Evolutionary conservation across 2,329 filamentous ascomycete species (phyloP).

Genomic region (Microsporum audouinii): DNA sequence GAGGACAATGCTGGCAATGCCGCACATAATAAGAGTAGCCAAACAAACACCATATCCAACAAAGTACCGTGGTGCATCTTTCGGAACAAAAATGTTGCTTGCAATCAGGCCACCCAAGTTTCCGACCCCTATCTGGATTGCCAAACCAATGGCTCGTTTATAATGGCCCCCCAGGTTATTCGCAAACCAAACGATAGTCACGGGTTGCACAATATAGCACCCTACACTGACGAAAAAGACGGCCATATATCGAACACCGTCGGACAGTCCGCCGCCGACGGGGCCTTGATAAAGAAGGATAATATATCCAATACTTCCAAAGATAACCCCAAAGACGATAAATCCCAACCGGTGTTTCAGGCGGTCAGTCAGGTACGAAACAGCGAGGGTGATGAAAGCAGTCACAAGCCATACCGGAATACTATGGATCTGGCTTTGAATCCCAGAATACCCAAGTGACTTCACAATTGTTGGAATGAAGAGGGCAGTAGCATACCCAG

Average conservation of each 20-base stretch:
- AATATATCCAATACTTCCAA: conserved; percentile 27
- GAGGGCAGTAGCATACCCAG: conserved; percentile 21
- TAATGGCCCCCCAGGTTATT: conserved; percentile 43
- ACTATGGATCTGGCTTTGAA: conserved; percentile 30
- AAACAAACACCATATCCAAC: conserved; percentile 11
- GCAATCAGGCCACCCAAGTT: conserved; percentile 26
- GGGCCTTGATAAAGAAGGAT: conserved; percentile 23
- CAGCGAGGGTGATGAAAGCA: conserved; percentile 17
- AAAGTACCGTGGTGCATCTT: neutral
- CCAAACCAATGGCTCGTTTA: conserved; percentile 45
- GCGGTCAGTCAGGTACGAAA: conserved; percentile 25
- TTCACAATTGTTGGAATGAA: conserved; percentile 8
- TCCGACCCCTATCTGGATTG: conserved; percentile 46
- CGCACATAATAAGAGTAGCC: conserved; percentile 22
- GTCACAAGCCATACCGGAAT: conserved; percentile 21
- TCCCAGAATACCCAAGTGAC: conserved; percentile 25
- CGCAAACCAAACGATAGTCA: conserved; percentile 40
- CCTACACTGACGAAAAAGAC: conserved; percentile 28
- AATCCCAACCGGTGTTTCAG: conserved; percentile 23
- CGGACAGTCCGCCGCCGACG: conserved; percentile 11
- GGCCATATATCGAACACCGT: conserved; percentile 27
- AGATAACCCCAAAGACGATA: conserved; percentile 21
- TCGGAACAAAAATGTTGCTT: conserved; percentile 8
- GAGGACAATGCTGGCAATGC: conserved; percentile 19
- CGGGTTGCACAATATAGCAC: conserved; percentile 27